Percentiles rank a stretch among this genome's conserved stretches.
phyloP scores from a whole-genome alignment of 1,284 basidiomycete genomes.

The Meira miltonrushii region DNA sequence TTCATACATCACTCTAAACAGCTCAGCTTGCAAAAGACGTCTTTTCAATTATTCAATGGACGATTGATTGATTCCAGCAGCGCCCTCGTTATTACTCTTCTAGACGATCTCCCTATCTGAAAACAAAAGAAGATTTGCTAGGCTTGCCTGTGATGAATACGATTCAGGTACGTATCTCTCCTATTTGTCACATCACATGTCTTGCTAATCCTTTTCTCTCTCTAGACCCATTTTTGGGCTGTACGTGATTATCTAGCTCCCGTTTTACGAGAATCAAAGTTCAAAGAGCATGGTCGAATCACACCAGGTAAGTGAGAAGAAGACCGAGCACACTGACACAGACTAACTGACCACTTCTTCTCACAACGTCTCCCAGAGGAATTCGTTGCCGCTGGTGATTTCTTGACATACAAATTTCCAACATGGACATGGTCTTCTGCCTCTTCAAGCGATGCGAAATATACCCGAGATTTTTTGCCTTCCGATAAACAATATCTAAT shows the following conservation, averaged over 20 bases:
- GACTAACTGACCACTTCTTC: conserved; percentile 7
- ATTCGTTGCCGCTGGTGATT: conserved; percentile 50
- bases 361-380: conserved; percentile 37
- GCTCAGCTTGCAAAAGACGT: too few species aligned
- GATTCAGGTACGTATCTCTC: conserved; percentile 17
- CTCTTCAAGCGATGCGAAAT: conserved; percentile 54
- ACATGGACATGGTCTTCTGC: conserved; percentile 61
- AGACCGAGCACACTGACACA: too few species aligned
- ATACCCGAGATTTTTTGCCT: conserved; percentile 84
- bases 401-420: conserved; percentile 47
- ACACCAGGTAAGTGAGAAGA: conserved; percentile 68
- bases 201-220: not conserved
- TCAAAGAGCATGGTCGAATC: conserved; percentile 95
- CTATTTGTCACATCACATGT: not conserved
- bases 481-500: conserved; percentile 93
- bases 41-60: too few species aligned
- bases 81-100: too few species aligned
- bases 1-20: too few species aligned
- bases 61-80: too few species aligned
- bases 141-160: conserved; percentile 12
- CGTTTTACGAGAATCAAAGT: conserved; percentile 93
- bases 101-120: too few species aligned
- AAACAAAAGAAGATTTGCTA: not conserved
- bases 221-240: conserved; percentile 77
- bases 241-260: conserved; percentile 94